Conservation (phyloP, 306 rosid genomes). For the Canavalia gladiata region DNA sequence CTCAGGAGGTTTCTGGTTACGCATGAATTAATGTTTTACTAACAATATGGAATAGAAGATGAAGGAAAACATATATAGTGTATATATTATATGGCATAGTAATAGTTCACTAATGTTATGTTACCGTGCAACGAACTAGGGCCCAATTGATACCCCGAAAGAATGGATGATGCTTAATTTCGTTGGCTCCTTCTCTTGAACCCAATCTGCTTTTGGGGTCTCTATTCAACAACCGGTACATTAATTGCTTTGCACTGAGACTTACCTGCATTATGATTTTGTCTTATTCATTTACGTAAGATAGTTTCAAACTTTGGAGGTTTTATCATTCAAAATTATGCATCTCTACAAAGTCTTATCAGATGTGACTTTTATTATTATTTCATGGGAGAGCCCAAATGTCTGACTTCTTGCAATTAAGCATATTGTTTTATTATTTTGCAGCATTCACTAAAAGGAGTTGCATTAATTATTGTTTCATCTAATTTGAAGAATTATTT, state of each 20-base stretch:
- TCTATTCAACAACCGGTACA: slow-evolving; percentile 74
- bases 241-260: slow-evolving; percentile 77
- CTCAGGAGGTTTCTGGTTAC: slow-evolving; percentile 75
- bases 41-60: background rate
- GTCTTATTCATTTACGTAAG: background rate
- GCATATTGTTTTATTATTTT: background rate
- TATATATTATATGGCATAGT: background rate
- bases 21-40: slow-evolving; percentile 14
- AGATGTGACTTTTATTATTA: background rate
- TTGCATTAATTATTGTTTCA: no score
- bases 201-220: slow-evolving; percentile 87
- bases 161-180: slow-evolving; percentile 85
- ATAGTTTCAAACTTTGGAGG: background rate
- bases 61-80: background rate
- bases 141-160: slow-evolving; percentile 92
- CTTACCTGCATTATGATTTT: slow-evolving; percentile 68
- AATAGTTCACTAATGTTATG: slow-evolving; percentile 45
- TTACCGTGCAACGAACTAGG: slow-evolving; percentile 88
- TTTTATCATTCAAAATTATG: slow-evolving; percentile 17
- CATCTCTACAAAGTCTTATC: background rate
- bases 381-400: slow-evolving; percentile 14
- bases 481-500: no score
- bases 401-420: background rate
- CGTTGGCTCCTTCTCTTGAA: slow-evolving; percentile 82
- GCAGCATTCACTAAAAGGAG: background rate